Evolutionary conservation across 2,329 filamentous ascomycete species (phyloP), one percentile per base, ranked within the genome.

Genomic region (Xylariaceae sp.): DNA sequence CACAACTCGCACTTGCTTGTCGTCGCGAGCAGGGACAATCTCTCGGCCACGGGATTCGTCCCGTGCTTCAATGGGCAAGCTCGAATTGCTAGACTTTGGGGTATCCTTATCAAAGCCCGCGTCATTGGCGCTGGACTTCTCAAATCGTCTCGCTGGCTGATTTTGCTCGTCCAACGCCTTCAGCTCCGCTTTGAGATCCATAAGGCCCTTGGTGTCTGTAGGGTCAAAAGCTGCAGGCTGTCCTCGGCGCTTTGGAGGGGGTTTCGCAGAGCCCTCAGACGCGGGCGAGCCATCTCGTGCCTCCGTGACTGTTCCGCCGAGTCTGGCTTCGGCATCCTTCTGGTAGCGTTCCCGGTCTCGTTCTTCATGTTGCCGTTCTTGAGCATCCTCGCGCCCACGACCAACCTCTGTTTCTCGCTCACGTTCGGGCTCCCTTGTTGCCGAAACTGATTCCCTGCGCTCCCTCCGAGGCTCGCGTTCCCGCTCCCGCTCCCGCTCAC

Each of bases 1-100:
- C 13, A 92, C 83, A 4, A 92, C 64, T n/a, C 76, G 72, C n/a
- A 75, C 64, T 42, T 69, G 65, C 33, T 67, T 71, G 33, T 67
- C 64, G 11, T 68, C 63, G 4, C 48, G 37, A 3, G 46, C 38
- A 3, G 57, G 37, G 10, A 44, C 43, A 4, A 46, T 19, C 15
- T 70, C 66, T 24, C 67, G 67, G 15, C 67, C 63, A 19, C 66
- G 58, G 5, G 27, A 17, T 15, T 38, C 29, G 21, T 29, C 21
- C 5, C 23, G 31, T 9, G 40, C 37, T 13, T 45, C 40, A 15
- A 36, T 28, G 7, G 15, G 40, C 18, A 38, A 42, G 13, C 48
- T 45, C 5, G 40, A 39, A 12, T 37, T 38, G 12, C 33, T 30
- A 8, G 49, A 33, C 6, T 33, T 33, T 2, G 30, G 18, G 7